Conservation (phyloP, 2,329 filamentous ascomycete species). For the Colletotrichum gigasporum region DNA sequence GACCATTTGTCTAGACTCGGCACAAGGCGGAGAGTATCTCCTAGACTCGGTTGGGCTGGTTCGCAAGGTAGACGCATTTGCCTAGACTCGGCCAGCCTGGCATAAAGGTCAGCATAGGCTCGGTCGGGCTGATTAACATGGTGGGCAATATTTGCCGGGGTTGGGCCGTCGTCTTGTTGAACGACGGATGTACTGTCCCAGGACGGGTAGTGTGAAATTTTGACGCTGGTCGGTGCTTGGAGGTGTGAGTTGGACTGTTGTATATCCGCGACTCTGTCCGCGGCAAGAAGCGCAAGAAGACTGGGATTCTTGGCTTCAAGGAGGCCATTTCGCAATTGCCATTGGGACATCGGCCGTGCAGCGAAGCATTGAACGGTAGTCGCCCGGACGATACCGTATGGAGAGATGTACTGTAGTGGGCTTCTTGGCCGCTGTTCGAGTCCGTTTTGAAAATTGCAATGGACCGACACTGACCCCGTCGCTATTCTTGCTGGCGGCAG, state of each 20-base stretch:
- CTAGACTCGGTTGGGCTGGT: not conserved
- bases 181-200: not conserved
- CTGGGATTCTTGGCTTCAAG: constrained; percentile 9
- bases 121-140: too few relatives aligned
- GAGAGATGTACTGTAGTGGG: too few relatives aligned
- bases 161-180: not conserved
- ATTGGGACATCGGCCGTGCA: constrained; percentile 4
- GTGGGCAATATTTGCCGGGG: not conserved
- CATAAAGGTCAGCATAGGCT: not conserved
- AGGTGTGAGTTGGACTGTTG: constrained; percentile 6
- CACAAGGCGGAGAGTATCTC: not conserved
- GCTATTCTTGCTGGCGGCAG: constrained; percentile 16
- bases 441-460: too few relatives aligned
- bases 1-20: not conserved
- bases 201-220: not conserved
- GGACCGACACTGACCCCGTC: too few relatives aligned
- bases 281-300: constrained; percentile 10
- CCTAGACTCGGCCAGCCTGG: not conserved
- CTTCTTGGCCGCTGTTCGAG: too few relatives aligned
- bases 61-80: not conserved
- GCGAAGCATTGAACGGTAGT: not conserved
- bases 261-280: constrained; percentile 28
- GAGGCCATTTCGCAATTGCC: constrained; percentile 12
- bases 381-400: not conserved
- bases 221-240: constrained; percentile 13